A percentile compares a stretch with the other conserved stretches of the same genome.
phyloP scores from a whole-genome alignment of 2,329 filamentous ascomycete genomes.

The Botrytis porri region DNA sequence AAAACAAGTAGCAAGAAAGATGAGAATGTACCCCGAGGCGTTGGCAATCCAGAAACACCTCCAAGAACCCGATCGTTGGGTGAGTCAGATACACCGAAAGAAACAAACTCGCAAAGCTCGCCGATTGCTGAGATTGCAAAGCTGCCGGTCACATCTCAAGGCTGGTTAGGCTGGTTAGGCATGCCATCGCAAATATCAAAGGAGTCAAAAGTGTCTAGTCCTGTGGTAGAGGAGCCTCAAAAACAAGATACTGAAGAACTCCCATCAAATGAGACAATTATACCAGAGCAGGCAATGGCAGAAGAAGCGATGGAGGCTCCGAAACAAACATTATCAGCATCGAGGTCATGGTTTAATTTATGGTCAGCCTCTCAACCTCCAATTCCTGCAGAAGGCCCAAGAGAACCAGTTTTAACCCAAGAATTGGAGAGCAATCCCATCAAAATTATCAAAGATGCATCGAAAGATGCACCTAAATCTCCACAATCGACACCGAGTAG shows the following conservation, averaged over 20 bases:
- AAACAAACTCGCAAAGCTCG: constrained; percentile 11
- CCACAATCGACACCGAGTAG: constrained; percentile 13
- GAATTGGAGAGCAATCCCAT: constrained; percentile 18
- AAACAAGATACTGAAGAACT: constrained; percentile 13
- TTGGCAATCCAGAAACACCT: constrained; percentile 3
- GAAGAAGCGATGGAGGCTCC: constrained; percentile 13
- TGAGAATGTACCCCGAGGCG: constrained; percentile 9
- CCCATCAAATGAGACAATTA: not conserved
- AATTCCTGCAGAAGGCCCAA: constrained; percentile 28
- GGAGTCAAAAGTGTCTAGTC: constrained; percentile 14
- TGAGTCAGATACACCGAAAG: constrained; percentile 1
- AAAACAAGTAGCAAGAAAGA: constrained; percentile 18
- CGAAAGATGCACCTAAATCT: constrained; percentile 13
- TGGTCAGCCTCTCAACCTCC: constrained; percentile 32
- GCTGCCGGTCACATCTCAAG: constrained; percentile 40
- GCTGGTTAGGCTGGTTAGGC: constrained; percentile 56
- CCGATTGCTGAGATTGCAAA: constrained; percentile 14
- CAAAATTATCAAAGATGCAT: constrained; percentile 26
- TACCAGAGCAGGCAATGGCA: constrained; percentile 13
- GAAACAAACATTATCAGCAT: constrained; percentile 3
- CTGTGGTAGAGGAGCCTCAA: constrained; percentile 14
- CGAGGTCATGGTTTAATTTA: constrained; percentile 37
- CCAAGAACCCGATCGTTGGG: constrained; percentile 9
- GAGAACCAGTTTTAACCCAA: constrained; percentile 21
- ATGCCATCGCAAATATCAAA: constrained; percentile 31